Evolutionary conservation across 306 rosid genomes (phyloP), one percentile per base, ranked within the genome.

Genomic region (Alnus rubra): DNA sequence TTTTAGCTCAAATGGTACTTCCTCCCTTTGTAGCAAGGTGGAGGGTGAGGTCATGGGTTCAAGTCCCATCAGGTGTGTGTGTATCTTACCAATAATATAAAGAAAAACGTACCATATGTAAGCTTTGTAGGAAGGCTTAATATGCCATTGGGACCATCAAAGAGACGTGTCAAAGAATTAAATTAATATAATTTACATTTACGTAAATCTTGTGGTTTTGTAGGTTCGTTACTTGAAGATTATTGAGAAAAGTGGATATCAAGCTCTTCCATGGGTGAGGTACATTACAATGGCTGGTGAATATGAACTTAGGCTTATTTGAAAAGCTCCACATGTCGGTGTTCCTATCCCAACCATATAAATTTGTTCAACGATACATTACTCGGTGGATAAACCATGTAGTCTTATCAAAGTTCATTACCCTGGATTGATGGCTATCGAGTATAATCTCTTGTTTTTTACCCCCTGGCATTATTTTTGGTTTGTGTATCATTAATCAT

Each of bases 201-300:
- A 56, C 70, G 78, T 48, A 75, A 52, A 79, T 59, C 52, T 23
- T 74, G 37, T 74, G 80, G 74, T 77, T 82, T 79, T 80, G 83
- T 79, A 91, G 97, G 97, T 93, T 81, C 94, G 98, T 64, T 93
- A 93, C 85, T 79, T 93, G 93, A 93, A 93, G 95, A 90, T 93
- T 75, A 93, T 93, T 79, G 98, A 93, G 87, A 93, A 93, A 88
- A 93, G 98, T 75, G 98, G 97, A 71, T 92, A 93, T 87, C 98
- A 93, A 79, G 97, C 98, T 79, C 98, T 94, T 83, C 98, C 98
- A 48, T 94, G 98, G 98, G 98, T 94, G 90, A 89, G 98, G 87
- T 94, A 94, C 92, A 94, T 94, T 78, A 94, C 98, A 77, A 94
- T 94, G 98, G 98, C 94, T 2, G 98, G 98, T 62, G 98, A 94